Evolutionary conservation across 192 early-diverging fungal genomes (phyloP), one percentile per base, ranked within the genome.

Genomic region (Backusella sp.): DNA sequence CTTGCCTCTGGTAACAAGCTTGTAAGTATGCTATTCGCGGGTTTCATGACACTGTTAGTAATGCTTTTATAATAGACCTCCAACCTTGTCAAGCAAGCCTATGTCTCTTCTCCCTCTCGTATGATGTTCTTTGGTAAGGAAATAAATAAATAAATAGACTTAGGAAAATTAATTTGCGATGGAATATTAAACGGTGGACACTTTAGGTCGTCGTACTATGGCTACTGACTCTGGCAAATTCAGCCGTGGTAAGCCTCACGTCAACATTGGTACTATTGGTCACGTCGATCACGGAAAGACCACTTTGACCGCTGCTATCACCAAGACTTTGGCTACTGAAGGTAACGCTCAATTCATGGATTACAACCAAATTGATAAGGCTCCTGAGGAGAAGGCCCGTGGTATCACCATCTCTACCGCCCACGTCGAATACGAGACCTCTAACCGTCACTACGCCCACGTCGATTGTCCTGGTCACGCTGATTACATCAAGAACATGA

Each of bases 271-370:
- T 75, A 98, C 97, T 42, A 98, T 99, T 79, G 98, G 98, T 65
- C 98, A 99, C 86, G 97, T 99, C 76, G 97, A 99, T 83, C 97
- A 98, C 90, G 97, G 96, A 72, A 99, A 98, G 90, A 97, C 98
- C 30, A 97, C 98, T 42, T 92, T 98, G 79, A 97, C 98, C 21
- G 98, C 98, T 44, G 98, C 98, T 76, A 99, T 99, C 81, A 98
- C 98, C 72, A 98, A 97, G 87, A 96, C 96, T 37, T 90, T 98
- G 67, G 91, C 93, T 68, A 82, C 86, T 72, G 77, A 80, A 42
- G 95, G 95, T 72, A 89, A 92, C 70, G 95, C 95, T 28, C 83
- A 97, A 87, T 98, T 96, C 91, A 92, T 90, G 81, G 96, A 95
- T 84, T 99, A 99, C 87, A 90, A 91, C 52, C 93, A 96, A 72